phyloP scores from a whole-genome alignment of 129 eudicot species.

The Pittosporum tobira region DNA sequence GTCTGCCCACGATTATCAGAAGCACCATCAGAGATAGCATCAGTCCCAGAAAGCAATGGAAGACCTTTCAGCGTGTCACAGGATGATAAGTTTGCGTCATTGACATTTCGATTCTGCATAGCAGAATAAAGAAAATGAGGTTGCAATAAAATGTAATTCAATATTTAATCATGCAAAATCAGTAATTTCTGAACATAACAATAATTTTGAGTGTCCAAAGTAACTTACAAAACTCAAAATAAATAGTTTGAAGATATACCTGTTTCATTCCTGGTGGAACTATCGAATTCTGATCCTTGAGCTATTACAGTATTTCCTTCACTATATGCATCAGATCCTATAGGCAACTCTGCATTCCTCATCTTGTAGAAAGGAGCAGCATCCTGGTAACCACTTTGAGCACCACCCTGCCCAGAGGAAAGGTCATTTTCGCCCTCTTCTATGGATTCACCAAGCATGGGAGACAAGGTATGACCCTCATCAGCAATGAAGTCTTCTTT shows the following conservation, averaged over 20 bases:
- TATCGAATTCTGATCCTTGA: slow-evolving; percentile 25
- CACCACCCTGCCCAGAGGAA: slow-evolving; percentile 9
- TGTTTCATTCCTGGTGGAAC: slow-evolving; percentile 15
- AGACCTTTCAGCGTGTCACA: slow-evolving; percentile 11
- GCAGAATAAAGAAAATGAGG: slow-evolving; percentile 7
- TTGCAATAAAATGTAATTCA: not conserved
- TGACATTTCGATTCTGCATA: slow-evolving; percentile 28
- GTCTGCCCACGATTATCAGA: slow-evolving; percentile 24
- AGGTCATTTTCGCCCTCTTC: not conserved
- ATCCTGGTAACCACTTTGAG: slow-evolving; percentile 14
- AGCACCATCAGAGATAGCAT: slow-evolving; percentile 15
- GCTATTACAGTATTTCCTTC: slow-evolving; percentile 23
- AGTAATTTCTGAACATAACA: not conserved
- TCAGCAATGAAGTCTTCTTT: slow-evolving; percentile 15
- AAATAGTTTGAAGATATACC: slow-evolving; percentile 25
- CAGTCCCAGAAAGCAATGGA: slow-evolving; percentile 17
- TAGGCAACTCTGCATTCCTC: slow-evolving; percentile 11
- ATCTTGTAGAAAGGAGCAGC: slow-evolving; percentile 16
- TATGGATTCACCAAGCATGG: not conserved
- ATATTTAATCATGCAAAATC: not conserved
- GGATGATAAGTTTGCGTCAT: slow-evolving; percentile 19
- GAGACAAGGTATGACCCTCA: slow-evolving; percentile 10
- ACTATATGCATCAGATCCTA: slow-evolving; percentile 18
- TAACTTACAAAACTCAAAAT: not conserved
- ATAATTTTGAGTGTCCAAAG: too few species aligned